Base-by-base conservation (phyloP, 257 asterid genomes). In the Solanum chiquidenum region DNA sequence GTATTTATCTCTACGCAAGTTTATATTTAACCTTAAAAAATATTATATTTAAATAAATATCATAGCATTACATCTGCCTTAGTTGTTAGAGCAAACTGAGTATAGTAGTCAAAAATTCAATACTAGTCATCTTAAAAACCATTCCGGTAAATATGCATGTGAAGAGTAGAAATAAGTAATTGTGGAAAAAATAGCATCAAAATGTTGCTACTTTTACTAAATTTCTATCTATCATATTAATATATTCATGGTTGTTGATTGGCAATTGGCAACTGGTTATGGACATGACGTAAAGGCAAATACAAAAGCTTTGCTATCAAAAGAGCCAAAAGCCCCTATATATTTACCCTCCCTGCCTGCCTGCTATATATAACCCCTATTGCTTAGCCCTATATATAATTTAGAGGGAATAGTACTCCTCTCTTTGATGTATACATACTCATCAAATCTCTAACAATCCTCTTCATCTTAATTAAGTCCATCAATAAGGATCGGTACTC, bases 281-380 rank as follows among this genome's bases (percentile, higher is more conserved):
- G 89, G 91, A 89, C 71, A 71, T 89, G 93, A 91, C 93, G 93
- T 91, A 91, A 91, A 91, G 93, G 89, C 76, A 88, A 68, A 89
- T 83, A 86, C 87, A 89, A 76, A 84, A 86, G 86, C 90, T 89
- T 73, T 33, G 89, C 88, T 86, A 64, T 64, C 86, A 52, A 91
- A 33, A 62, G 73, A 60, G 34, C 87, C 89, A 71, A 73, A 71
- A 34, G 52, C 71, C 83, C 80, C 88, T 66, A 79, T 37, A n/a
- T n/a, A 23, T n/a, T 38, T 42, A 13, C 52, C 25, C 84, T 8
- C 0, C 21, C 49, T 44, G 49, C 58, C 38, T 6, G 60, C 60
- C 60, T 44, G 62, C 84, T 77, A 72, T 21, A 86, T 77, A 72
- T 21, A 86, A 27, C 14, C 83, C 75, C 66, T 13, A 68, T 62